phyloP scores from a whole-genome alignment of 2,329 filamentous ascomycete species.

The Aspergillus tamarii region DNA sequence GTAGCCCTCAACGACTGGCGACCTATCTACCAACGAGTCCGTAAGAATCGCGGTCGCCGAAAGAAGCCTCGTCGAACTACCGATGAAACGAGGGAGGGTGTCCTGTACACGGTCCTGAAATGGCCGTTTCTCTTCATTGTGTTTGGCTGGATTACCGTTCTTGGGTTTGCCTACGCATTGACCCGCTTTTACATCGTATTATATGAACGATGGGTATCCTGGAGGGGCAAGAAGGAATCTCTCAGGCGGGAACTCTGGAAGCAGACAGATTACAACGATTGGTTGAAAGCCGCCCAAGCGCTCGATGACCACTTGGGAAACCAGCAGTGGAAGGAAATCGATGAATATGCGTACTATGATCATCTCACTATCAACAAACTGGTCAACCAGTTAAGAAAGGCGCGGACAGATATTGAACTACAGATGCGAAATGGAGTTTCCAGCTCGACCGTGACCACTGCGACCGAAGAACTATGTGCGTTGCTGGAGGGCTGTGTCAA shows the following conservation, averaged over 20 bases:
- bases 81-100: conserved; percentile 93
- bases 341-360: conserved; percentile 80
- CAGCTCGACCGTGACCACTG: conserved; percentile 44
- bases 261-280: conserved; percentile 77
- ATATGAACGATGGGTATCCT: conserved; percentile 90
- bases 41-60: conserved; percentile 50
- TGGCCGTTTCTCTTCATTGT: conserved; percentile 87
- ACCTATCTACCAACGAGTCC: conserved; percentile 75
- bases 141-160: conserved; percentile 74
- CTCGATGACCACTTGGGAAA: conserved; percentile 83
- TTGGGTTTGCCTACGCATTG: conserved; percentile 74
- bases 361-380: conserved; percentile 79
- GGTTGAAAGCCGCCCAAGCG: conserved; percentile 76
- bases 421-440: conserved; percentile 33
- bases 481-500: conserved; percentile 91
- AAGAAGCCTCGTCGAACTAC: conserved; percentile 59
- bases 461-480: conserved; percentile 74
- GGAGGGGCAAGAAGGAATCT: conserved; percentile 76
- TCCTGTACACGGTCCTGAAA: conserved; percentile 85
- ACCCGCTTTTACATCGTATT: conserved; percentile 87
- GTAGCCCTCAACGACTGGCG: conserved; percentile 96
- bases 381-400: conserved; percentile 68
- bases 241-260: conserved; percentile 72
- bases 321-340: conserved; percentile 50
- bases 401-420: conserved; percentile 44